Percentiles rank a stretch among this genome's conserved stretches.
Evolutionary conservation across 495 filamentous ascomycete genomes (phyloP).

Genomic region (Aspergillus egyptiacus): DNA sequence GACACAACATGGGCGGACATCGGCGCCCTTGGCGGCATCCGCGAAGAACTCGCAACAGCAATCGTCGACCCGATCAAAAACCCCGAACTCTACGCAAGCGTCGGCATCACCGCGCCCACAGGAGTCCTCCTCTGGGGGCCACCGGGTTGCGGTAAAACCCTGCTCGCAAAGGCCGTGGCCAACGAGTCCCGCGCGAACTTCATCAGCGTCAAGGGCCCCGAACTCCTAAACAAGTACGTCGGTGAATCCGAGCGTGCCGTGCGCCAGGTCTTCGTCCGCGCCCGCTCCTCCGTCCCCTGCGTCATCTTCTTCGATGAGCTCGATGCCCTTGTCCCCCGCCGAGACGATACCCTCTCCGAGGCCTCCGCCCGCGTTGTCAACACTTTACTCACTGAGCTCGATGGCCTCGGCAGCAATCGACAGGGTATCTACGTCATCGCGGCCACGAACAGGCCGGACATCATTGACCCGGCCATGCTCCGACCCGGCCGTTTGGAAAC

Average conservation of each 20-base stretch:
- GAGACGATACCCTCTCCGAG: conserved; percentile 76
- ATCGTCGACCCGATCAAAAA: conserved; percentile 90
- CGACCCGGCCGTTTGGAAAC: conserved; percentile 87
- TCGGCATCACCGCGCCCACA: conserved; percentile 83
- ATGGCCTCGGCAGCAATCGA: conserved; percentile 70
- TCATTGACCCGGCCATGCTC: conserved; percentile 94
- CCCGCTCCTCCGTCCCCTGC: conserved; percentile 79
- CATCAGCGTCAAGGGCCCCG: conserved; percentile 95
- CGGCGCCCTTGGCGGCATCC: conserved; percentile 72
- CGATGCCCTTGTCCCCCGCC: conserved; percentile 81
- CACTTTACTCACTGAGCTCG: conserved; percentile 91
- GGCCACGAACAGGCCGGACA: conserved; percentile 91
- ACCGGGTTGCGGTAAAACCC: conserved; percentile 93
- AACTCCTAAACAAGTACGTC: conserved; percentile 91
- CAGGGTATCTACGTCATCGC: conserved; percentile 91
- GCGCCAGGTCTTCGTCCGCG: conserved; percentile 85
- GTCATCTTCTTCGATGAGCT: conserved; percentile 98
- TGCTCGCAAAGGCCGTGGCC: conserved; percentile 92
- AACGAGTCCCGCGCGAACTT: conserved; percentile 96
- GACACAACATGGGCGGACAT: conserved; percentile 94
- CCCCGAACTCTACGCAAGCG: conserved; percentile 69
- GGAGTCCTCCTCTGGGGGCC: conserved; percentile 96
- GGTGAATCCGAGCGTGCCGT: conserved; percentile 93
- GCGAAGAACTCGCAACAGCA: conserved; percentile 75
- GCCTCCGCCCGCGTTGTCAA: conserved; percentile 88